phyloP scores from a whole-genome alignment of 169 alveolate genomes.

The Theileria orientalis region DNA sequence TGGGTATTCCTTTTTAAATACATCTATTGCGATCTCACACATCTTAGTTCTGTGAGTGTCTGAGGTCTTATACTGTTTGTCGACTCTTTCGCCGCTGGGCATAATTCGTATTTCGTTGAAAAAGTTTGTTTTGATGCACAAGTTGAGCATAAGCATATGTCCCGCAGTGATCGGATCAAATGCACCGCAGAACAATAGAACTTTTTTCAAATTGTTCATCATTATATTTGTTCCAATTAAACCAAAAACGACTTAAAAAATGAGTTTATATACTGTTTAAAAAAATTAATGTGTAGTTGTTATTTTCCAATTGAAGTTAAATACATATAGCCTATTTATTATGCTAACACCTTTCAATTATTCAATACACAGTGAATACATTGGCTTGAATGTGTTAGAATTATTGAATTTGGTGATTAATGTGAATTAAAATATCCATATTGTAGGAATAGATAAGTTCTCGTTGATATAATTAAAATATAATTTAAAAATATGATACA shows the following conservation, averaged over 20 bases:
- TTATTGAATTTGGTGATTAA: too few relatives aligned
- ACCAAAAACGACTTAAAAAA: neutral
- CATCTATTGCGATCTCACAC: constrained; percentile 33
- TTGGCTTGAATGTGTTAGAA: too few relatives aligned
- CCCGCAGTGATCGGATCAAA: constrained; percentile 64
- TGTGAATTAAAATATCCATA: too few relatives aligned
- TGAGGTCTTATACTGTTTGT: constrained; percentile 36
- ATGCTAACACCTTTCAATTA: too few relatives aligned
- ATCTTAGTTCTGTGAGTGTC: constrained; percentile 38
- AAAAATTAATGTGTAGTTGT: neutral
- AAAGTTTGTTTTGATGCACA: constrained; percentile 28
- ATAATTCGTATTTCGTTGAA: constrained; percentile 45
- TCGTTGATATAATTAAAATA: too few relatives aligned
- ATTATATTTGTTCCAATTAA: neutral
- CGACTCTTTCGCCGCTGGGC: constrained; percentile 61
- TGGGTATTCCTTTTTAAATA: neutral
- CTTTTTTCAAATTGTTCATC: constrained; percentile 1
- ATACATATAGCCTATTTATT: too few relatives aligned
- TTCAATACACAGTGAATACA: too few relatives aligned
- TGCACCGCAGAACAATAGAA: constrained; percentile 62
- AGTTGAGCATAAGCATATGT: constrained; percentile 54
- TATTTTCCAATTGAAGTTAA: too few relatives aligned
- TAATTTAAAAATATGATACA: too few relatives aligned
- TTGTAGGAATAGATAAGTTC: too few relatives aligned
- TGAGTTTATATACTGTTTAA: neutral